phyloP scores from a whole-genome alignment of 768 basidiomycete species.

The Calvatia gigantea region DNA sequence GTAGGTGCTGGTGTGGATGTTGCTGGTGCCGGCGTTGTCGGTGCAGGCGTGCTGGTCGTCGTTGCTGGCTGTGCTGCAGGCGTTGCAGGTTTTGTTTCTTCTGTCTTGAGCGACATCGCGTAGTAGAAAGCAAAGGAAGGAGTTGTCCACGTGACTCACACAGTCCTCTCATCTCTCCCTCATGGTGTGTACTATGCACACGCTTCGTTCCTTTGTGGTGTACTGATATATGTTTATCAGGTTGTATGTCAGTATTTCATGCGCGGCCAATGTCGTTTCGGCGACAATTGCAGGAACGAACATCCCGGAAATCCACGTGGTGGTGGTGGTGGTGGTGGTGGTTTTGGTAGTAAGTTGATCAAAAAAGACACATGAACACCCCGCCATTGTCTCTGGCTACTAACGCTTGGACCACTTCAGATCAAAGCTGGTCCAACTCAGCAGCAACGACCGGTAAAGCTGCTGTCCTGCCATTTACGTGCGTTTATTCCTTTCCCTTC shows the following conservation, averaged over 20 bases:
- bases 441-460: constrained; percentile 19
- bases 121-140: background rate
- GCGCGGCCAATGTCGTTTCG: constrained; percentile 65
- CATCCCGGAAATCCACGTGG: constrained; percentile 42
- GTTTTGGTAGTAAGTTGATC: constrained; percentile 49
- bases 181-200: constrained; percentile 2
- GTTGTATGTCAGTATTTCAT: constrained; percentile 59
- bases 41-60: background rate
- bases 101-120: background rate
- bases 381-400: background rate
- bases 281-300: constrained; percentile 61
- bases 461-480: constrained; percentile 39
- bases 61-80: constrained; percentile 5
- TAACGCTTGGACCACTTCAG: constrained; percentile 19
- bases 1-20: constrained; percentile 2
- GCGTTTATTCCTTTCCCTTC: constrained; percentile 14
- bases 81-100: constrained; percentile 11
- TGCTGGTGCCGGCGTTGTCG: constrained; percentile 10
- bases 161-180: background rate
- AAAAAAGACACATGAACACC: background rate
- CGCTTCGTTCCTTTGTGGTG: background rate
- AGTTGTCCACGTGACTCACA: constrained; percentile 6
- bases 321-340: constrained; percentile 54
- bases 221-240: constrained; percentile 26
- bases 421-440: constrained; percentile 37